Evolutionary conservation across 2,329 filamentous ascomycete genomes (phyloP).

Genomic region (Fusarium austroafricanum): DNA sequence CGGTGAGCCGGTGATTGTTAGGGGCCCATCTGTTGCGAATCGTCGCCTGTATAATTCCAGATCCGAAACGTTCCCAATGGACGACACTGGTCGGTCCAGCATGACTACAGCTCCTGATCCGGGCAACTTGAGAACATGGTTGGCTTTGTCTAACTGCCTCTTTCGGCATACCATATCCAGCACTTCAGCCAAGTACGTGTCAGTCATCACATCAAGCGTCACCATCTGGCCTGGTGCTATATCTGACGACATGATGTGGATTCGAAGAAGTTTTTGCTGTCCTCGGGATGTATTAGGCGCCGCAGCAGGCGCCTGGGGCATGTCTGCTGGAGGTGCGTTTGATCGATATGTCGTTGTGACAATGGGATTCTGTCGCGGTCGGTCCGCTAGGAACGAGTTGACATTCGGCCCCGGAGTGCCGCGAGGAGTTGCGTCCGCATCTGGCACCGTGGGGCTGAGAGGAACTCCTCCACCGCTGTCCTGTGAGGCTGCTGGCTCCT

Average conservation of each 20-base stretch:
- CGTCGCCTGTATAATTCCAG: constrained; percentile 80
- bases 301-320: constrained; percentile 61
- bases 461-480: constrained; percentile 45
- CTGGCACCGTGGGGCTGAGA: constrained; percentile 48
- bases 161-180: constrained; percentile 82
- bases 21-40: constrained; percentile 78
- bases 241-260: constrained; percentile 78
- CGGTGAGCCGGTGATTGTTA: constrained; percentile 76
- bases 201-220: constrained; percentile 80
- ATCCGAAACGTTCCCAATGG: constrained; percentile 78
- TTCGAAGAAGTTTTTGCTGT: constrained; percentile 75
- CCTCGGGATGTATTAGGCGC: constrained; percentile 64
- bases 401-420: constrained; percentile 47
- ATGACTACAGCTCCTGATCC: constrained; percentile 80
- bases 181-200: constrained; percentile 85
- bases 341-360: constrained; percentile 69
- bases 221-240: constrained; percentile 78
- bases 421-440: constrained; percentile 45
- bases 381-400: constrained; percentile 48
- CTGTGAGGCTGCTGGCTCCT: constrained; percentile 41
- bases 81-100: constrained; percentile 81
- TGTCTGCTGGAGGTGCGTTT: constrained; percentile 66
- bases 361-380: constrained; percentile 67
- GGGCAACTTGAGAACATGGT: constrained; percentile 82
- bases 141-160: constrained; percentile 80